Base-by-base conservation (phyloP, 164 flowering plant species). In the Tetrastigma voinierianum region DNA sequence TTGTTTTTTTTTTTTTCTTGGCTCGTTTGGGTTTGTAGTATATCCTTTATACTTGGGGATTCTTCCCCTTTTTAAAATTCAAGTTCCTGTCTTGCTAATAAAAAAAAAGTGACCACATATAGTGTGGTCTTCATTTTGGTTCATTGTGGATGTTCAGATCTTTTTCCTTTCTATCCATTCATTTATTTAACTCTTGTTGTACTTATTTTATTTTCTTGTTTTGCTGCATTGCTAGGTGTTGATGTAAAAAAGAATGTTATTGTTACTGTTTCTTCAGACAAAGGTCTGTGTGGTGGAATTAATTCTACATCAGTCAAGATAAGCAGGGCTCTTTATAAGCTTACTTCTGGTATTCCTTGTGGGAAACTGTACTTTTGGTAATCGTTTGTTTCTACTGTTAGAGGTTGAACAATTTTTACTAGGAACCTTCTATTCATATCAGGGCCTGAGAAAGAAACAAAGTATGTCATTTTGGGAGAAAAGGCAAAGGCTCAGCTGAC, bases 231-330 rank as follows among this genome's bases (percentile, higher is more conserved):
- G 17, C 13, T 66, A 94, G 97, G 90, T 75, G 77, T 90, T 77
- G 95, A 88, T 75, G 97, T 87, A 46, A 94, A 91, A 89, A 94
- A 83, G 81, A 91, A 81, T 83, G 91, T 94, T 52, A 73, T 90
- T 58, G 84, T 94, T 65, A 86, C 93, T 9, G 66, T 94, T 60
- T 90, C 96, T 51, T 86, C 98, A 2, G 98, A 94, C 89, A 94
- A 91, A 76, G 98, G 98, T 85, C 96, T 91, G 8, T 94, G 98
- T 78, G 98, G 98, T 83, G 98, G 97, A 66, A 94, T 94, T 63
- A 94, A 94, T 72, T 88, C 98, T 1, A 94, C 98, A 19, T 75
- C 96, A 19, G 98, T 91, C 59, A 94, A 87, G 81, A 75, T 75
- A 46, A 91, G 98, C 97, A 87, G 78, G 76, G 95, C 78, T 64